A percentile compares a stretch with the other conserved stretches of the same genome.
phyloP scores from a whole-genome alignment of 164 flowering plant species.

The Berberis thunbergii region DNA sequence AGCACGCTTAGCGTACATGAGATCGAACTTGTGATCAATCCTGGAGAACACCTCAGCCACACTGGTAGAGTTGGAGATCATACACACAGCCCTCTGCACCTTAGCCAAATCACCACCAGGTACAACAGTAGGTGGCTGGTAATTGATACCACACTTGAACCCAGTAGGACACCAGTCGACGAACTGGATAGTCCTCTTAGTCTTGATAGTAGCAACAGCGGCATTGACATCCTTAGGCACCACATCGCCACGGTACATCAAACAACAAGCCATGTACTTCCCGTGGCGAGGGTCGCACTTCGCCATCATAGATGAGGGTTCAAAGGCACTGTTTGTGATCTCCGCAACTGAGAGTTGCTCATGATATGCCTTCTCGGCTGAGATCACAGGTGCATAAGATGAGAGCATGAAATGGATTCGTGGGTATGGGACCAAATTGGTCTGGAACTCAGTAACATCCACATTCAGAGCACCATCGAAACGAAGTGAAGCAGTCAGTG shows the following conservation, averaged over 20 bases:
- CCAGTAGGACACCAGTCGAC: conserved; percentile 65
- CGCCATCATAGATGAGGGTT: too few relatives aligned
- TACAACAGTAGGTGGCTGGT: conserved; percentile 2
- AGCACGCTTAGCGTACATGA: conserved; percentile 39
- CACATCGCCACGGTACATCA: conserved; percentile 67
- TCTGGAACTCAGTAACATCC: conserved; percentile 4
- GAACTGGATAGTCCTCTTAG: conserved; percentile 61
- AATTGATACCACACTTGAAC: conserved; percentile 33
- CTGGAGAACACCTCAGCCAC: conserved; percentile 64
- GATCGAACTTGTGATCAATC: conserved; percentile 57
- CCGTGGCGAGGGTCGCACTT: too few relatives aligned
- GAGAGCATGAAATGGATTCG: conserved; percentile 2
- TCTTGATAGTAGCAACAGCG: conserved; percentile 59
- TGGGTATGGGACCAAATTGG: conserved; percentile 2
- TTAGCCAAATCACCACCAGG: conserved; percentile 19
- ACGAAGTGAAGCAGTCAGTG: conserved; percentile 1
- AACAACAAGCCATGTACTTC: conserved; percentile 56
- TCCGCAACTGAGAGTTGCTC: not conserved
- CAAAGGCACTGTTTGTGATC: conserved; percentile 2
- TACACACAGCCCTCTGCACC: conserved; percentile 63
- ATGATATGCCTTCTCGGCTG: not conserved
- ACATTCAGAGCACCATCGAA: conserved; percentile 3
- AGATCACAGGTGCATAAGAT: not conserved
- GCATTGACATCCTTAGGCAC: conserved; percentile 70
- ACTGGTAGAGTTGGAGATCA: conserved; percentile 56